Evolutionary conservation across 163 green algal species (phyloP), one percentile per base, ranked within the genome.

Genomic region (Trebouxiophyceae sp.): DNA sequence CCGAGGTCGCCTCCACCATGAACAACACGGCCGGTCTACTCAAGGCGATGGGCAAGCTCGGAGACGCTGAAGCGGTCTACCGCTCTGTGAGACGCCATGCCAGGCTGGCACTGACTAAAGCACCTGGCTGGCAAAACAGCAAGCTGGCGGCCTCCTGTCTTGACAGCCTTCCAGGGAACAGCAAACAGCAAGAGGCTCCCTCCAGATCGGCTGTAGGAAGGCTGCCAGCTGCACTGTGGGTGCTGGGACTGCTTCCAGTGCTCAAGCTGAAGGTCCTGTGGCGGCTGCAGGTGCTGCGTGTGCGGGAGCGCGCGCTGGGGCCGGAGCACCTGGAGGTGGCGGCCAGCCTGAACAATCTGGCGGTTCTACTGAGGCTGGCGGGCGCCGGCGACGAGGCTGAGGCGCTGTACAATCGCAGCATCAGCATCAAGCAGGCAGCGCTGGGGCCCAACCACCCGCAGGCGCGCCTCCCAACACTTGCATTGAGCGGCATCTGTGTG

Each of bases 381-480:
- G 74, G 66, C 16, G 44, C 69, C 5, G 59, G 67, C 32, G 45
- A 65, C 5, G 65, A 77, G 23, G 66, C 74, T 27, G 57, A 77
- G 63, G 56, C 63, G 58, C 54, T 75, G 58, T 73, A 76, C 63
- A 58, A 55, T 16, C 54, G 63, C 64, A 50, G 59, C 58, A 74
- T 79, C 31, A 28, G 30, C 45, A 75, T 68, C 65, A 67, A 70
- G 46, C 66, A 77, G 66, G 55, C 45, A 20, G 45, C 44, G 16
- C 65, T 81, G 3, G 75, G 75, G 1, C 39, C 67, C 4, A 67
- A 69, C 28, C 75, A 81, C 50, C 69, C 66, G 7, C 69, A 75
- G 69, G 69, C 64, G 47, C 23, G 23, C 47, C 5, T 57, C 26
- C 8, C 8, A 50, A 50, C 8, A 8, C 8, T 16, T 50, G 39